Evolutionary conservation across 2,329 filamentous ascomycete species (phyloP).

Genomic region (Beauveria medogensis): DNA sequence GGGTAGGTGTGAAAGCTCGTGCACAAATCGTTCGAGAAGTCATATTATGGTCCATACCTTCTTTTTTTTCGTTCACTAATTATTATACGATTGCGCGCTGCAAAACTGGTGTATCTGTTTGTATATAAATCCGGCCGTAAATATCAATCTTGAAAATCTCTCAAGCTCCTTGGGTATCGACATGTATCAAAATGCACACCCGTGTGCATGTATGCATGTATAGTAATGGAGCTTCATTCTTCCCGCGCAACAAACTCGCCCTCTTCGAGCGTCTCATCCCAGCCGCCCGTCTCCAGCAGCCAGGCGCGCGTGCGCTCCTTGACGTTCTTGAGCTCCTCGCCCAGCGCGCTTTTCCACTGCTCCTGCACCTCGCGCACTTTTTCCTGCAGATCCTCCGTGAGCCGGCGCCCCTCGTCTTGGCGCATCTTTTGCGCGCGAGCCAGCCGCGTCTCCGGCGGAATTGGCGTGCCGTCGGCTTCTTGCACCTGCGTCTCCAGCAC

Average conservation of each 20-base stretch:
- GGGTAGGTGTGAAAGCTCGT: not conserved
- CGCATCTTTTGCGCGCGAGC: conserved; percentile 47
- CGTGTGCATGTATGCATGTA: not conserved
- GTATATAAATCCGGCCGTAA: conserved; percentile 3
- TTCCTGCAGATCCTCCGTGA: conserved; percentile 86
- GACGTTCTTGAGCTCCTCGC: conserved; percentile 62
- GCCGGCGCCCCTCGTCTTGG: conserved; percentile 55
- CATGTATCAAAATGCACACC: conserved; percentile 5
- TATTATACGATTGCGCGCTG: not conserved
- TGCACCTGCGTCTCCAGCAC: conserved; percentile 57
- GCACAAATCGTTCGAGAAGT: not conserved
- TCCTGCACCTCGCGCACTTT: conserved; percentile 86
- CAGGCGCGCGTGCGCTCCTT: conserved; percentile 67
- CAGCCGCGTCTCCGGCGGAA: conserved; percentile 25
- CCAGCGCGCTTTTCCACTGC: conserved; percentile 84
- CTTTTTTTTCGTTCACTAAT: not conserved
- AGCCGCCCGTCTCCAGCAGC: conserved; percentile 71
- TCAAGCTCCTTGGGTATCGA: conserved; percentile 23
- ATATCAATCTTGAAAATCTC: not conserved
- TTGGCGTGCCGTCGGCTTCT: conserved; percentile 27
- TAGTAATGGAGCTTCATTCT: not conserved
- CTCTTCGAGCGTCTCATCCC: conserved; percentile 69
- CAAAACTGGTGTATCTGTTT: not conserved
- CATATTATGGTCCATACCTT: not conserved
- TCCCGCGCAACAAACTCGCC: conserved; percentile 40